phyloP scores from a whole-genome alignment of 2,329 filamentous ascomycete species.

The Corynespora cassiicola region DNA sequence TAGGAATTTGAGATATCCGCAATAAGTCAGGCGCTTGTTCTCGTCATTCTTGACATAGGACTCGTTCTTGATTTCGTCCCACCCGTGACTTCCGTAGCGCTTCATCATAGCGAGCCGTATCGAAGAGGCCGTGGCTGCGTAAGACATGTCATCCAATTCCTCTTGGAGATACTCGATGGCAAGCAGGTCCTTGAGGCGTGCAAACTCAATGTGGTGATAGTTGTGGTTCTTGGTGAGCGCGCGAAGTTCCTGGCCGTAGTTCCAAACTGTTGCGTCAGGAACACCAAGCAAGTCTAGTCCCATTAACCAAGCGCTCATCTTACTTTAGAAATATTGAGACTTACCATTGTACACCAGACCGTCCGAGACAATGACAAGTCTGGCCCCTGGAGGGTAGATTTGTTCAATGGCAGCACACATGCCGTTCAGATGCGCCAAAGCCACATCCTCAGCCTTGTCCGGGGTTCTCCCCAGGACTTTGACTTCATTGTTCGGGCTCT shows the following conservation, averaged over 20 bases:
- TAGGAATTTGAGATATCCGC: slow-evolving; percentile 35
- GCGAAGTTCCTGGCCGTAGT: slow-evolving; percentile 33
- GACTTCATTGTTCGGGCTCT: slow-evolving; percentile 61
- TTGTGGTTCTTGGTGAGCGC: slow-evolving; percentile 19
- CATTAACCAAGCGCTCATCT: slow-evolving; percentile 6
- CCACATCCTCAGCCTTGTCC: slow-evolving; percentile 52
- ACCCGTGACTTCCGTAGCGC: slow-evolving; percentile 28
- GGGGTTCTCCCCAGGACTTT: slow-evolving; percentile 61
- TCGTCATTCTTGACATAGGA: slow-evolving; percentile 16
- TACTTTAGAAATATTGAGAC: not conserved
- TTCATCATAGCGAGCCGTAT: slow-evolving; percentile 32
- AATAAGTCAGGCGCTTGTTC: slow-evolving; percentile 35
- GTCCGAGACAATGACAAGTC: slow-evolving; percentile 52
- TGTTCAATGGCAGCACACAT: slow-evolving; percentile 48
- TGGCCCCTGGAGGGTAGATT: slow-evolving; percentile 49
- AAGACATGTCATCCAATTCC: slow-evolving; percentile 17
- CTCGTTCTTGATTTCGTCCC: slow-evolving; percentile 16
- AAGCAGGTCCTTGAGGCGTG: slow-evolving; percentile 26
- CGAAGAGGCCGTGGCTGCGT: slow-evolving; percentile 21
- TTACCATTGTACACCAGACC: slow-evolving; percentile 51
- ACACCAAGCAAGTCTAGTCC: slow-evolving; percentile 48
- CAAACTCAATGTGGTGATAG: slow-evolving; percentile 25
- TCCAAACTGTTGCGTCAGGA: slow-evolving; percentile 50
- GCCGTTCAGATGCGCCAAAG: slow-evolving; percentile 48
- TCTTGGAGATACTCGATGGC: slow-evolving; percentile 14